A percentile compares a stretch with the other conserved stretches of the same genome.
phyloP scores from a whole-genome alignment of 176 grass and related monocot genomes.

The Raddia guianensis region DNA sequence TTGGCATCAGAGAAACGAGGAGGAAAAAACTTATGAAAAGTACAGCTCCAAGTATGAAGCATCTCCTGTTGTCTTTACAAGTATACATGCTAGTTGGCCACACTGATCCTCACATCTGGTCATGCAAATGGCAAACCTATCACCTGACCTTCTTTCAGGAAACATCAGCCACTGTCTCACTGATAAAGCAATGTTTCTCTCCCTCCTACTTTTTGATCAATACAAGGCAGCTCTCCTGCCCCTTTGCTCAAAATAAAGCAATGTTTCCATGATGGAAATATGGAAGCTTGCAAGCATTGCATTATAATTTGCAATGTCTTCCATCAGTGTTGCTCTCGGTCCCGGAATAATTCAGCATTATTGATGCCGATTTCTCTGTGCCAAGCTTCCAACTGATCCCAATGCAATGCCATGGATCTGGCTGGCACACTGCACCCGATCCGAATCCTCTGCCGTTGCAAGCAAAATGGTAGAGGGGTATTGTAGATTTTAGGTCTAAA shows the following conservation, averaged over 20 bases:
- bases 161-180: background rate
- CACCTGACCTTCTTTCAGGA: constrained; percentile 28
- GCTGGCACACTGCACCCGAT: too few relatives aligned
- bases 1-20: background rate
- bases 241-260: too few relatives aligned
- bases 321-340: background rate
- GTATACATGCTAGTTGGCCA: background rate
- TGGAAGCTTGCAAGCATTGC: constrained; percentile 19
- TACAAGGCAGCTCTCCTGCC: too few relatives aligned
- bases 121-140: constrained; percentile 7
- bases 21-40: background rate
- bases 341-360: constrained; percentile 16
- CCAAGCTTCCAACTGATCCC: background rate
- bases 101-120: background rate
- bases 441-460: too few relatives aligned
- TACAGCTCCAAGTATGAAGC: background rate
- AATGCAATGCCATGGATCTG: background rate
- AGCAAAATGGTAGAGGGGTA: too few relatives aligned
- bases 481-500: too few relatives aligned
- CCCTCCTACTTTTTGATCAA: too few relatives aligned
- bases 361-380: background rate
- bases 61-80: background rate
- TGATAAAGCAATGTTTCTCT: too few relatives aligned
- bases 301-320: too few relatives aligned
- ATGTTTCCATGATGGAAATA: background rate